Base-by-base conservation (phyloP, 805 yeast species). In the Metschnikowia colocasiae region DNA sequence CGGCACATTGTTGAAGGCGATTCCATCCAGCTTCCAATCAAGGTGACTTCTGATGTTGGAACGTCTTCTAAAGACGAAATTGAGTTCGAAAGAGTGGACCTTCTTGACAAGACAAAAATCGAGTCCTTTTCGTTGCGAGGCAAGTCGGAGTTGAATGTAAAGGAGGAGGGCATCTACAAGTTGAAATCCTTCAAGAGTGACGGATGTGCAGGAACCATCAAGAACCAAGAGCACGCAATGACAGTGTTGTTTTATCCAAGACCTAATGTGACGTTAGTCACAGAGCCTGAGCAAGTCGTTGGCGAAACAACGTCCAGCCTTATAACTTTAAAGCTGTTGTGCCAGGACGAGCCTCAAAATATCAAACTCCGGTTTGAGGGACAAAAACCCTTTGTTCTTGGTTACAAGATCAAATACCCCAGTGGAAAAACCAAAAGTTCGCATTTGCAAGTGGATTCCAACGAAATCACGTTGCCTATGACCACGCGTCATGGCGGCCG, bases 381-480 rank as follows among this genome's bases (percentile, higher is more conserved):
- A 1, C 64, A 77, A 5, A 73, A 82, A 1, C 91, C 92, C 20
- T 88, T 88, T 53, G 64, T 77, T n/a, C 67, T 90, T 22, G 81
- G 79, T 33, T 88, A 89, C 61, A 77, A 79, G n/a, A 64, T 85
- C 13, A 67, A 67, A 23, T 65, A 74, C 33, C 91, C 94, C 6
- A 71, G 67, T 56, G 88, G 88, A 0, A 64, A 60, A 27, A 42
- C 60, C 4, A 81, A 69, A 44, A 30, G 57, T 1, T 53, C 71
- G 31, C 56, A 65, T 9, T 60, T 72, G 63, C 56, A 63, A 4
- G 57, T 66, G n/a, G 68, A 67, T 6, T 56, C 55, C 26, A 35
- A 60, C 16, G 56, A 60, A 20, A 43, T 66, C 20, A 56, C 56
- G 1, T 59, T 79, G 29, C 70, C 68, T 15, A 60, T 78, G 48